Conservation (phyloP, 2,329 filamentous ascomycete species). For the Talaromyces sp. region DNA sequence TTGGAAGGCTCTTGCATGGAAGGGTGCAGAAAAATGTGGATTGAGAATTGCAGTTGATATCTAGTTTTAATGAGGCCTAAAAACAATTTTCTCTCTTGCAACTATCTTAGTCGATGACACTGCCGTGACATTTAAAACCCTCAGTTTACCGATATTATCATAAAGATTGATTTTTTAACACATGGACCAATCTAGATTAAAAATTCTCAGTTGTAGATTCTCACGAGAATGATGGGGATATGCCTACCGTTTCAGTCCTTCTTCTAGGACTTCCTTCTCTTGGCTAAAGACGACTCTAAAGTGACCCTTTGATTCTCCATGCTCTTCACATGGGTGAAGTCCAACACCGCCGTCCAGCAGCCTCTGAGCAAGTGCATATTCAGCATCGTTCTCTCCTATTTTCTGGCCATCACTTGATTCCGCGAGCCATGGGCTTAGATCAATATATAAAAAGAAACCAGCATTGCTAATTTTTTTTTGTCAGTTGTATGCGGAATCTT, state of each 20-base stretch:
- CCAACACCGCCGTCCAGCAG: conserved; percentile 46
- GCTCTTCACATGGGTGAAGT: conserved; percentile 45
- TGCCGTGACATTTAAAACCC: too few species aligned
- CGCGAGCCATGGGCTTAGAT: conserved; percentile 23
- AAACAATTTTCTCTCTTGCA: too few species aligned
- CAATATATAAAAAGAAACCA: conserved; percentile 44
- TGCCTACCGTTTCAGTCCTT: conserved; percentile 21
- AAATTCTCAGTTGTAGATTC: not conserved
- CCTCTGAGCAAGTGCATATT: conserved; percentile 42
- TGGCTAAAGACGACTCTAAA: conserved; percentile 50
- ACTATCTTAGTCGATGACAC: too few species aligned
- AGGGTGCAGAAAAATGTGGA: not conserved
- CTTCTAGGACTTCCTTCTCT: conserved; percentile 27
- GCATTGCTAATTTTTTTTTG: conserved; percentile 29
- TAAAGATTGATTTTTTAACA: not conserved
- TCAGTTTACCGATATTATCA: not conserved
- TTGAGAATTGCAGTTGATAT: not conserved
- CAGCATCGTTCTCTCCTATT: conserved; percentile 17
- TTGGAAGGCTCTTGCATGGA: not conserved
- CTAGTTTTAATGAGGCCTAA: too few species aligned
- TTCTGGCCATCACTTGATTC: not conserved
- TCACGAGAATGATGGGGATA: not conserved
- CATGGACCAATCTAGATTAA: not conserved
- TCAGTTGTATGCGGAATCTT: not conserved
- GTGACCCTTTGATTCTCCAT: conserved; percentile 44